phyloP scores from a whole-genome alignment of 495 filamentous ascomycete genomes.

The Pseudomonodictys pantanalensis region DNA sequence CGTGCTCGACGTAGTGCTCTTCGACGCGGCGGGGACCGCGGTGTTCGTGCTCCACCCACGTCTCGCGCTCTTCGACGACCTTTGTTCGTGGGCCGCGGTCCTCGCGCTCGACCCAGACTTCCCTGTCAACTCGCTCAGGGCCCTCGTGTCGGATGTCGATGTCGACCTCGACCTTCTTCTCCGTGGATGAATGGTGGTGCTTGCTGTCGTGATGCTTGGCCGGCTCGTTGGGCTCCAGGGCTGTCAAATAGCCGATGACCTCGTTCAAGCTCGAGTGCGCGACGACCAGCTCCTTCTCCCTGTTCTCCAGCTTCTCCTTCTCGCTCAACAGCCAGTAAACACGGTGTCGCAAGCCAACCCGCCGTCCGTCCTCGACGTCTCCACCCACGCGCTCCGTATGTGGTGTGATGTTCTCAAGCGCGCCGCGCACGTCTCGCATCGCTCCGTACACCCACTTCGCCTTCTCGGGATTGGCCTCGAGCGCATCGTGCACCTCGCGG shows the following conservation, averaged over 20 bases:
- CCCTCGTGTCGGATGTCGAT: slow-evolving; percentile 18
- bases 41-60: not conserved
- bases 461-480: slow-evolving; percentile 15
- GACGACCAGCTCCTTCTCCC: slow-evolving; percentile 20
- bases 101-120: slow-evolving; percentile 8
- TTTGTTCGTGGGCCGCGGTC: slow-evolving; percentile 1
- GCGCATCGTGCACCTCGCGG: slow-evolving; percentile 21
- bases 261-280: slow-evolving; percentile 26
- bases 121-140: not conserved
- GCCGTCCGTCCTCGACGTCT: slow-evolving; percentile 17
- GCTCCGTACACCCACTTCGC: slow-evolving; percentile 27
- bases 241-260: slow-evolving; percentile 23
- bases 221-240: slow-evolving; percentile 16
- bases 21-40: not conserved
- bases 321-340: slow-evolving; percentile 24
- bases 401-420: slow-evolving; percentile 27
- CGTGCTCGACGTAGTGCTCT: slow-evolving; percentile 17
- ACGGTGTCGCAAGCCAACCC: slow-evolving; percentile 23
- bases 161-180: slow-evolving; percentile 22
- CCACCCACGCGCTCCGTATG: slow-evolving; percentile 22
- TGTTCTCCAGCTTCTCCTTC: slow-evolving; percentile 32
- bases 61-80: slow-evolving; percentile 19
- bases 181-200: not conserved
- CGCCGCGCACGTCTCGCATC: slow-evolving; percentile 27
- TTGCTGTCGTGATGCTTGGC: not conserved